Conservation (phyloP, 129 eudicot genomes). For the Smallanthus sonchifolius region DNA sequence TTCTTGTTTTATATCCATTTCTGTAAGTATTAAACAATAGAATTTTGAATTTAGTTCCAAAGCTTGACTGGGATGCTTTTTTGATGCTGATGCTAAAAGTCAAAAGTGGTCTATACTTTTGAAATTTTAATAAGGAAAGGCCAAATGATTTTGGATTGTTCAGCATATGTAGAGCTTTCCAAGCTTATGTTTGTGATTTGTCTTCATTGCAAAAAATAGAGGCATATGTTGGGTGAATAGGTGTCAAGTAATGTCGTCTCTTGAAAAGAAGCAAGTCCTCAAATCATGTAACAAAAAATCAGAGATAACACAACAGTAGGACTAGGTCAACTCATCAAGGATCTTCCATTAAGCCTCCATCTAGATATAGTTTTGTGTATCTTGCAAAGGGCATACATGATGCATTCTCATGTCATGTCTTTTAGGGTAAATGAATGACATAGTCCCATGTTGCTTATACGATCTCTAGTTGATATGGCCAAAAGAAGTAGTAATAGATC, state of each 20-base stretch:
- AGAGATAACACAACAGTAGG: background rate
- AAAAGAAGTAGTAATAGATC: background rate
- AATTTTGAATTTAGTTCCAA: background rate
- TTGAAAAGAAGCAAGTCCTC: background rate
- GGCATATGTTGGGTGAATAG: background rate
- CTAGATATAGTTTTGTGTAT: background rate
- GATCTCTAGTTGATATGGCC: background rate
- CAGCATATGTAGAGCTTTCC: constrained; percentile 9
- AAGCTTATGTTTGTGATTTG: background rate
- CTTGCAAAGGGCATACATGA: background rate
- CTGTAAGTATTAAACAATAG: background rate
- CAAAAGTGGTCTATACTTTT: background rate
- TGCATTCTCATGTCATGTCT: background rate
- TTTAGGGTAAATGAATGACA: background rate
- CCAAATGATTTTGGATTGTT: background rate
- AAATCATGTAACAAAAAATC: background rate
- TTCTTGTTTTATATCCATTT: background rate
- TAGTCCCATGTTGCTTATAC: background rate
- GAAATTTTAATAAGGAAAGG: background rate
- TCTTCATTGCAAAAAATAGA: background rate
- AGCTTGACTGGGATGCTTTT: background rate
- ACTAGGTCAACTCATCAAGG: background rate
- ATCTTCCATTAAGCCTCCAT: background rate
- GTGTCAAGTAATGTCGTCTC: background rate
- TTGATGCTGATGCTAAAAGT: background rate